A percentile compares a stretch with the other conserved stretches of the same genome.
These are phyloP conservation scores for Gymnopus androsaceus DNA, from an alignment of 1,284 basidiomycete genomes.

Conservation along the genomic window DNA sequence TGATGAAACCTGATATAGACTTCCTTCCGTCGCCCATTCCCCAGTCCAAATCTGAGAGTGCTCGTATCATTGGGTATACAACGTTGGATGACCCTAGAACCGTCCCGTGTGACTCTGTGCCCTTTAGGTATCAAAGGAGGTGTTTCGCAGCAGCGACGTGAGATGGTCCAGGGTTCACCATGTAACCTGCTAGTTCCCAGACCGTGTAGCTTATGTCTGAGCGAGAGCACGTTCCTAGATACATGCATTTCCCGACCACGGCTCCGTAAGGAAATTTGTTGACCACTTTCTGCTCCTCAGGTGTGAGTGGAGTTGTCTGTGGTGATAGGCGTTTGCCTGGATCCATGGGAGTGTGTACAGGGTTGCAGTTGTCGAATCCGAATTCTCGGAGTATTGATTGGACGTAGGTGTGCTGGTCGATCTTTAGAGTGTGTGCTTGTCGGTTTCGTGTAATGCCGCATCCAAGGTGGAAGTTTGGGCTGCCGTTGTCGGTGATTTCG, in stretches of 20 bases:
- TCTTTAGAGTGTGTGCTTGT: slow-evolving; percentile 18
- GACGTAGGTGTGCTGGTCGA: slow-evolving; percentile 31
- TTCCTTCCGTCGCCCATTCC: not conserved
- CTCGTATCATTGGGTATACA: not conserved
- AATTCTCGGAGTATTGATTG: slow-evolving; percentile 18
- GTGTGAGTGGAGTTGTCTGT: not conserved
- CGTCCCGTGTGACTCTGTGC: not conserved
- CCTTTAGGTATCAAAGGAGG: not conserved
- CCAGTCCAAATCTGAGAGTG: not conserved
- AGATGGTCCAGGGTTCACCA: too few relatives aligned
- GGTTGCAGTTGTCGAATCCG: slow-evolving; percentile 19
- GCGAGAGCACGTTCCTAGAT: too few relatives aligned
- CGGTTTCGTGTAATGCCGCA: slow-evolving; percentile 26
- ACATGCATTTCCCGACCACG: too few relatives aligned
- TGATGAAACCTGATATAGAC: not conserved
- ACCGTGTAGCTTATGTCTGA: too few relatives aligned
- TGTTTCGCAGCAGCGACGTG: not conserved
- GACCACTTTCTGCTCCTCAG: too few relatives aligned
- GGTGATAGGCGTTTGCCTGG: not conserved
- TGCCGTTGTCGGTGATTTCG: too few relatives aligned
- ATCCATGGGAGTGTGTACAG: slow-evolving; percentile 14
- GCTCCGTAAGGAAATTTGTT: too few relatives aligned
- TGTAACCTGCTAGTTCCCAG: too few relatives aligned
- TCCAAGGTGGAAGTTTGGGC: slow-evolving; percentile 26
- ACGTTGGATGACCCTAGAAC: not conserved